Percentiles rank a stretch among this genome's conserved stretches.
Conservation (phyloP, 2,329 filamentous ascomycete species). For the Fusarium devonianum region DNA sequence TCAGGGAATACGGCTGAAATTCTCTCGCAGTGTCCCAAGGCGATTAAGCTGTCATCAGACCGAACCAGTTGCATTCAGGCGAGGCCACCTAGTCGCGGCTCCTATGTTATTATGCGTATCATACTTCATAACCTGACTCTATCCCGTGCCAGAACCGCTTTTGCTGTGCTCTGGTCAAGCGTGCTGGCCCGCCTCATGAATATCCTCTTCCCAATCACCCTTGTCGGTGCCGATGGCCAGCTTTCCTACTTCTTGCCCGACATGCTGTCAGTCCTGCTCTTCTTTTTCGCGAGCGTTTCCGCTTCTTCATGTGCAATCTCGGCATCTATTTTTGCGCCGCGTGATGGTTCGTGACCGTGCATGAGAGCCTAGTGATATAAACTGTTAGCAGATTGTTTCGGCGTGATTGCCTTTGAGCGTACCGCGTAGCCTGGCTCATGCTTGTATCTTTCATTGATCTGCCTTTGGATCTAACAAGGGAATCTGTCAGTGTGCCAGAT, state of each 20-base stretch:
- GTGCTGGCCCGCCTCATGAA: neutral
- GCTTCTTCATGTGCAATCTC: constrained; percentile 23
- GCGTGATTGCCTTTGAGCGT: neutral
- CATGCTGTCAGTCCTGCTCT: constrained; percentile 12
- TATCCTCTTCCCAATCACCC: constrained; percentile 6
- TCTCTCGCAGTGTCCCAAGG: too few species aligned
- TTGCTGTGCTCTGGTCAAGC: too few species aligned
- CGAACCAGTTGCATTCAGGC: too few species aligned
- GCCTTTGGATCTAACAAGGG: constrained; percentile 4
- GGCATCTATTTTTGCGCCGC: constrained; percentile 17
- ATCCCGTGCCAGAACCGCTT: too few species aligned
- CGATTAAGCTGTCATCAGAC: too few species aligned
- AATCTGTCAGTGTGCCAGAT: neutral
- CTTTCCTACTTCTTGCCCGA: constrained; percentile 12
- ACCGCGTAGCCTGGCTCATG: constrained; percentile 25
- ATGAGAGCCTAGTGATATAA: constrained; percentile 9
- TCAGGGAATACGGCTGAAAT: too few species aligned
- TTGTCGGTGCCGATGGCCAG: neutral
- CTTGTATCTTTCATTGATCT: constrained; percentile 19
- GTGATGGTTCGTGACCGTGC: constrained; percentile 25
- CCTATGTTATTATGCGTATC: too few species aligned
- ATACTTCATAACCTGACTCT: too few species aligned
- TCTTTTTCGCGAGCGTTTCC: constrained; percentile 16
- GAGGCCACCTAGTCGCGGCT: too few species aligned
- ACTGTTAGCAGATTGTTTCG: neutral